Evolutionary conservation across 2,329 filamentous ascomycete genomes (phyloP).

Genomic region (Aspergillus piperis): DNA sequence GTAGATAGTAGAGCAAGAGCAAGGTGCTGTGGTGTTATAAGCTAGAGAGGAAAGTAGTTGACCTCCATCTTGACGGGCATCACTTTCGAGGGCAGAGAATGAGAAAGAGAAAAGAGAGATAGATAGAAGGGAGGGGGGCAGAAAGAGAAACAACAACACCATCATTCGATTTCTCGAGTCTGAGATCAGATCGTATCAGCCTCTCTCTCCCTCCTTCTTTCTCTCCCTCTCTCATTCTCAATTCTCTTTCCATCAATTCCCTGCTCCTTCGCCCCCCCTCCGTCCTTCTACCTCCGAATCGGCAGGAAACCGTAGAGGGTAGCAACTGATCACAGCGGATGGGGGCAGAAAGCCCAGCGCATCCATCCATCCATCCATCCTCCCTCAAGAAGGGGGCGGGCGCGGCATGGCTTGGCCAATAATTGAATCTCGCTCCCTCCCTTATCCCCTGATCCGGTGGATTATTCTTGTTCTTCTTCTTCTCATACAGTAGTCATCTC

Average conservation of each 20-base stretch:
- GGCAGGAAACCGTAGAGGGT: background rate
- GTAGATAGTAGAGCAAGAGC: background rate
- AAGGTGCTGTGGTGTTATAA: background rate
- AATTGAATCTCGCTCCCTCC: background rate
- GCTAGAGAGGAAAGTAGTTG: background rate
- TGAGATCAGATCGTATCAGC: conserved; percentile 1
- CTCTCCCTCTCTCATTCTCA: too few species aligned
- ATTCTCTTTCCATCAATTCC: background rate
- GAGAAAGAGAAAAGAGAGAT: too few species aligned
- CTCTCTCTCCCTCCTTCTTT: background rate
- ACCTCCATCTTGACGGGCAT: background rate
- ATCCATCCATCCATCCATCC: background rate
- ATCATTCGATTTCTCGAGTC: background rate
- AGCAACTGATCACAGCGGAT: background rate
- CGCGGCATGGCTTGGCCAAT: conserved; percentile 4
- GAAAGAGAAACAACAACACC: background rate
- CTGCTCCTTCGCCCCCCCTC: background rate
- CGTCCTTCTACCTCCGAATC: background rate
- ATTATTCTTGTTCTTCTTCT: background rate
- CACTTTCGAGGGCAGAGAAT: too few species aligned
- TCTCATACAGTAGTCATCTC: background rate
- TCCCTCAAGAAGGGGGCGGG: background rate
- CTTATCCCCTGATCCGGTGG: background rate
- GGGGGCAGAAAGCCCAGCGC: conserved; percentile 1
- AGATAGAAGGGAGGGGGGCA: background rate